Conservation (phyloP, 345 rosid species). For the Moricandia moricandioides region DNA sequence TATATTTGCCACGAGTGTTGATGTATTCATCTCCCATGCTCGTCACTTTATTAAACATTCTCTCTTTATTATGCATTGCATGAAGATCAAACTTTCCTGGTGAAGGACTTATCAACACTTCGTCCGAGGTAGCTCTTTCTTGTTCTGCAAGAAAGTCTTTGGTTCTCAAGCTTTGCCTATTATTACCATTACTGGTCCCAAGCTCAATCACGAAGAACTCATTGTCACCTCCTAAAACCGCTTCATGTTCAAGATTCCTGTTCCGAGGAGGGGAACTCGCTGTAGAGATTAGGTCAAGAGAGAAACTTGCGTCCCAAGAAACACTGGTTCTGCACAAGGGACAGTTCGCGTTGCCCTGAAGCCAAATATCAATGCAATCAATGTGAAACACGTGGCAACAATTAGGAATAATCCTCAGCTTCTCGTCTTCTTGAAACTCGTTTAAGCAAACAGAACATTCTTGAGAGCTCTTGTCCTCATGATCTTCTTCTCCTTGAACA, state of each 20-base stretch:
- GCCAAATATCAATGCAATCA: conserved; percentile 94
- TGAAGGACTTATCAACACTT: conserved; percentile 39
- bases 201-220: conserved; percentile 81
- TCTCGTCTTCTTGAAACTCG: conserved; percentile 89
- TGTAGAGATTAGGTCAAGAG: conserved; percentile 41
- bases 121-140: conserved; percentile 47
- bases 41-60: conserved; percentile 43
- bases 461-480: conserved; percentile 40
- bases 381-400: conserved; percentile 88
- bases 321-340: conserved; percentile 88
- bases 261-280: conserved; percentile 44
- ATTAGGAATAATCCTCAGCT: conserved; percentile 67
- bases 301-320: conserved; percentile 46
- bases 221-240: conserved; percentile 45
- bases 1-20: conserved; percentile 53
- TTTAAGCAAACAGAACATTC: conserved; percentile 90
- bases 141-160: conserved; percentile 43
- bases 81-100: conserved; percentile 44
- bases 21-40: conserved; percentile 96
- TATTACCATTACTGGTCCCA: conserved; percentile 32
- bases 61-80: conserved; percentile 33
- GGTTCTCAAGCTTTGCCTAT: conserved; percentile 25
- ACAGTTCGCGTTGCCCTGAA: conserved; percentile 82
- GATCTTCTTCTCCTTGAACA: conserved; percentile 31
- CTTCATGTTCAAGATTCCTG: conserved; percentile 24